phyloP scores from a whole-genome alignment of 1,284 basidiomycete species.

The Rhodotorula sp. region DNA sequence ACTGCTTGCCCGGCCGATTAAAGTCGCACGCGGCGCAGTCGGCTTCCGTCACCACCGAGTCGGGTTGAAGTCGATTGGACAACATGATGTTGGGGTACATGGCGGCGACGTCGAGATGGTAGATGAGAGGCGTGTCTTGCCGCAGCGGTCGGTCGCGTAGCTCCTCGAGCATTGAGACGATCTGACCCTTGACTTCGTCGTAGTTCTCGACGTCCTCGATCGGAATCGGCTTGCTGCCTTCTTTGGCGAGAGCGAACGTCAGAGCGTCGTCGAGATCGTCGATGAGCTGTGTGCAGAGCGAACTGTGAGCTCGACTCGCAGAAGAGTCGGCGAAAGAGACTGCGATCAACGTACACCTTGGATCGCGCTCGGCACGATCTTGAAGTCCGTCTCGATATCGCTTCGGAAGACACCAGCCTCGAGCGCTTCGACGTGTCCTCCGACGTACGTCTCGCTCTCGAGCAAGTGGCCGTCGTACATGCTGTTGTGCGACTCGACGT shows the following conservation, averaged over 20 bases:
- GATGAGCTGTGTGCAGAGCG: constrained; percentile 66
- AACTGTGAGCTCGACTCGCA: neutral
- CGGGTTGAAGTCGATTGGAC: constrained; percentile 96
- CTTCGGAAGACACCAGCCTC: constrained; percentile 98
- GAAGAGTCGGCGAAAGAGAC: neutral
- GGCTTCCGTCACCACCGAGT: constrained; percentile 95
- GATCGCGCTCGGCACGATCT: constrained; percentile 82
- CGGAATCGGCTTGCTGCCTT: constrained; percentile 65
- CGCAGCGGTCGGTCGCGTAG: constrained; percentile 90
- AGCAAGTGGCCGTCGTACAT: constrained; percentile 96
- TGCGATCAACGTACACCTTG: constrained; percentile 63
- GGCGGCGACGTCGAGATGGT: constrained; percentile 97
- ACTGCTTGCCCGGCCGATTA: constrained; percentile 92
- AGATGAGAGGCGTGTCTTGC: constrained; percentile 90
- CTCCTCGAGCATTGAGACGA: constrained; percentile 74
- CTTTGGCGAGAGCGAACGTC: constrained; percentile 83
- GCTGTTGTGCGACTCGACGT: constrained; percentile 87
- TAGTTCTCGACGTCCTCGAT: constrained; percentile 92
- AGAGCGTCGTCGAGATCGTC: constrained; percentile 90
- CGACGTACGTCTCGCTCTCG: constrained; percentile 97
- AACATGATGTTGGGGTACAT: constrained; percentile 99
- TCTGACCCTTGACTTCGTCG: constrained; percentile 82
- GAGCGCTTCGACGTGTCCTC: constrained; percentile 96
- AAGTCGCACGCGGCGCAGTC: constrained; percentile 98
- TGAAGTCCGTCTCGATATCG: constrained; percentile 94